These are phyloP conservation scores for Beauveria australis DNA, from an alignment of 2,329 filamentous ascomycete genomes.

Conservation along the genomic window DNA sequence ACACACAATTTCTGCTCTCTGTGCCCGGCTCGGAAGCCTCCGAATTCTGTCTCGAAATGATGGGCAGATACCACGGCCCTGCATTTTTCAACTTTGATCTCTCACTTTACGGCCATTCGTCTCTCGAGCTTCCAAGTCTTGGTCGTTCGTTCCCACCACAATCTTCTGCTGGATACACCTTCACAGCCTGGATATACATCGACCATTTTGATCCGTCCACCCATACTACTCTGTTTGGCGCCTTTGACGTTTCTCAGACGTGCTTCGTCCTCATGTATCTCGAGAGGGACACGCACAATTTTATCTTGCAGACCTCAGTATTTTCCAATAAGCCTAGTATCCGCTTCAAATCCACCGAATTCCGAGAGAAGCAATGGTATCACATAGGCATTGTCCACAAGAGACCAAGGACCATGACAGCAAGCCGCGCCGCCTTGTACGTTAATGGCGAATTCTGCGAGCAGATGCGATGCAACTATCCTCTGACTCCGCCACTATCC, in stretches of 20 bases:
- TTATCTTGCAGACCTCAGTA: slow-evolving; percentile 94
- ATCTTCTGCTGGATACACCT: slow-evolving; percentile 75
- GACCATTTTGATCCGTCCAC: slow-evolving; percentile 76
- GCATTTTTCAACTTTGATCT: slow-evolving; percentile 92
- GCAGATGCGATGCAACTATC: slow-evolving; percentile 83
- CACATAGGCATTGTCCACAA: slow-evolving; percentile 86
- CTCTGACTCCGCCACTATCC: slow-evolving; percentile 60
- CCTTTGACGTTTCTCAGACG: slow-evolving; percentile 83
- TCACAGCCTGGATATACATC: slow-evolving; percentile 81
- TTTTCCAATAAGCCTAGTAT: slow-evolving; percentile 80
- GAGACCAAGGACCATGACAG: slow-evolving; percentile 62
- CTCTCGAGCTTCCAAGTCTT: slow-evolving; percentile 81
- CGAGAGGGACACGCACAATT: slow-evolving; percentile 85
- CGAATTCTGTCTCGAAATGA: slow-evolving; percentile 64
- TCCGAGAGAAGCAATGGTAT: slow-evolving; percentile 77
- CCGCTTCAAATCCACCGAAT: slow-evolving; percentile 77
- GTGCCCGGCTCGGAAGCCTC: slow-evolving; percentile 45
- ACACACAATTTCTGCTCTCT: slow-evolving; percentile 66
- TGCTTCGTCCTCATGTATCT: slow-evolving; percentile 93
- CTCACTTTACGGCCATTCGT: slow-evolving; percentile 77
- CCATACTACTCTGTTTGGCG: slow-evolving; percentile 93
- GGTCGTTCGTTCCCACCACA: slow-evolving; percentile 78
- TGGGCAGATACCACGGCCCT: slow-evolving; percentile 67
- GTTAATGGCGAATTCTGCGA: slow-evolving; percentile 92
- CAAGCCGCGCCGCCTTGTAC: slow-evolving; percentile 79